Evolutionary conservation across 2,329 filamentous ascomycete genomes (phyloP).

Genomic region (Curvularia sp.): DNA sequence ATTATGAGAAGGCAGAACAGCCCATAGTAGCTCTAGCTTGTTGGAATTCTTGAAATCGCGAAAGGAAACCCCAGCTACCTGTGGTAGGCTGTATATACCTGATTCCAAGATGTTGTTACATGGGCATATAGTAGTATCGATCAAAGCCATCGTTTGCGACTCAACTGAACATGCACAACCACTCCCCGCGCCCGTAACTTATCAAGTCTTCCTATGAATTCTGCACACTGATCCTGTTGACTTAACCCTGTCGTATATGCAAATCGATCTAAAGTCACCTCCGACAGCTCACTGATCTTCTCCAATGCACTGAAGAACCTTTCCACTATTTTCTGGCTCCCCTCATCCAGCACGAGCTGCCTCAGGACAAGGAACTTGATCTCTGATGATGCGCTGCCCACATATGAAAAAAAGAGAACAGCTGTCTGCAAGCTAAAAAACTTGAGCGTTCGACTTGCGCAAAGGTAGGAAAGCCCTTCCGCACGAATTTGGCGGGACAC

Average conservation of each 20-base stretch:
- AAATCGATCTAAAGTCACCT: conserved; percentile 2
- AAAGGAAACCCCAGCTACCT: background rate
- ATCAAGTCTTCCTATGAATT: conserved; percentile 5
- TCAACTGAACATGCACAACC: background rate
- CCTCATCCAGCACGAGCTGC: conserved; percentile 1
- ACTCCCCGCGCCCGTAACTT: background rate
- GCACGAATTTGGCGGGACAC: conserved; percentile 27
- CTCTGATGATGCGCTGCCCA: conserved; percentile 3
- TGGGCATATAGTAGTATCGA: background rate
- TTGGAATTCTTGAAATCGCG: no score
- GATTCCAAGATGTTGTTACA: background rate
- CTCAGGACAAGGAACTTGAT: conserved; percentile 11
- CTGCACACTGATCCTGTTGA: background rate
- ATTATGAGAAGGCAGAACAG: background rate
- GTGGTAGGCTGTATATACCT: background rate
- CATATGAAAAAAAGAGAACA: conserved; percentile 16
- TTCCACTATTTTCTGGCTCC: background rate
- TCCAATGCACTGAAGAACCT: conserved; percentile 9
- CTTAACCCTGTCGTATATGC: background rate
- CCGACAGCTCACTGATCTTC: conserved; percentile 3
- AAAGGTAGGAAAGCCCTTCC: conserved; percentile 32
- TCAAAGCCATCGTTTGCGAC: background rate
- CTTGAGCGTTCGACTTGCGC: conserved; percentile 19
- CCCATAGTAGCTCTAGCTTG: background rate
- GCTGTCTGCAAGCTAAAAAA: conserved; percentile 17